These are phyloP conservation scores for Ustilago shanxiensis DNA, from an alignment of 1,284 basidiomycete species.

Conservation along the genomic window DNA sequence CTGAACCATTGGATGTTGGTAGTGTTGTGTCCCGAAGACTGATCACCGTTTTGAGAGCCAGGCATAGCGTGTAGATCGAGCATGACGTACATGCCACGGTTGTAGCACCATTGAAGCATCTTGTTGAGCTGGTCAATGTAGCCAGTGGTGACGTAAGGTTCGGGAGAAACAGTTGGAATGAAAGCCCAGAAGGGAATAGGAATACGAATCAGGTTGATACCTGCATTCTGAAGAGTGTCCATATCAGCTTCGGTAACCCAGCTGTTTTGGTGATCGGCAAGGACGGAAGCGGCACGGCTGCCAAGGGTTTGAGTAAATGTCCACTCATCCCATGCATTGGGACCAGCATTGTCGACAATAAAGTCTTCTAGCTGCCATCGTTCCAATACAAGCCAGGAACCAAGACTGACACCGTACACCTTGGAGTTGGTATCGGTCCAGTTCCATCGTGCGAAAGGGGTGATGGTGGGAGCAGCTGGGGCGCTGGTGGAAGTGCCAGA, in stretches of 20 bases:
- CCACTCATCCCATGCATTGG: conserved; percentile 71
- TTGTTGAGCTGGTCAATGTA: conserved; percentile 60
- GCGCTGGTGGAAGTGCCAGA: conserved; percentile 15
- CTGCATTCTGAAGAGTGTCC: conserved; percentile 61
- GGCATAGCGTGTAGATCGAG: conserved; percentile 72
- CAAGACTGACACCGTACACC: conserved; percentile 66
- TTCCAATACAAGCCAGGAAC: conserved; percentile 68
- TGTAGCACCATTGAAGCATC: conserved; percentile 67
- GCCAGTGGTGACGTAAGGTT: conserved; percentile 58
- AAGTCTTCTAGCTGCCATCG: conserved; percentile 72
- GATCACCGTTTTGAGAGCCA: conserved; percentile 71
- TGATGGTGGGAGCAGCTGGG: conserved; percentile 37
- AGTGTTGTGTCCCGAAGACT: conserved; percentile 66
- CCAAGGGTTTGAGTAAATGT: conserved; percentile 65
- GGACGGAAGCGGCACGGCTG: conserved; percentile 40
- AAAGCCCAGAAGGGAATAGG: conserved; percentile 70
- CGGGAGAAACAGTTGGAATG: conserved; percentile 55
- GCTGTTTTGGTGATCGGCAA: conserved; percentile 68
- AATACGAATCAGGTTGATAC: conserved; percentile 70
- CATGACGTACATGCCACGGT: conserved; percentile 71
- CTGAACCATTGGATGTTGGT: conserved; percentile 57
- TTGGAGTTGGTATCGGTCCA: conserved; percentile 66
- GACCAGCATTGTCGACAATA: conserved; percentile 68
- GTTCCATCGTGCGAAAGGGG: conserved; percentile 62
- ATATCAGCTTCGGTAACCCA: conserved; percentile 71